Evolutionary conservation across 2,329 filamentous ascomycete species (phyloP), one percentile per base, ranked within the genome.

Genomic region (Fusarium sp.): DNA sequence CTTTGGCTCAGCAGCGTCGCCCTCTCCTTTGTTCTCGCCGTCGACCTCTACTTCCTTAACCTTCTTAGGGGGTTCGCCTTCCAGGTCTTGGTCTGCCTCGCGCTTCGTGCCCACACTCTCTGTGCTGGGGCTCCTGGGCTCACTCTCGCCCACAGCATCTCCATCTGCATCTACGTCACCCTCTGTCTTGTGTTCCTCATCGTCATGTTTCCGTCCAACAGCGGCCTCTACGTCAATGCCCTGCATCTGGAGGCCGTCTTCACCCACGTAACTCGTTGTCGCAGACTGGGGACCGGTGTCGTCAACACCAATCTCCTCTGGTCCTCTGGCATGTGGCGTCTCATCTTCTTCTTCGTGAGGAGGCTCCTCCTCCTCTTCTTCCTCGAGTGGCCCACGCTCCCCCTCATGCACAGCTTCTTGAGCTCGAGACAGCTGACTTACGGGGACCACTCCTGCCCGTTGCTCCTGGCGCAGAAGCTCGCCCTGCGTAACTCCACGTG

Each of bases 401-500:
- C 67, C 77, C 71, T 70, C 78, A 72, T 62, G 73, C 67, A 43
- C 65, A 4, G 71, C 63, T 23, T 79, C 75, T 56, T 82, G 84
- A 43, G 76, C 80, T 54, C 86, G 82, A 43, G 83, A 80, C 27
- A 89, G 81, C 77, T 92, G 90, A 61, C 85, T 88, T 36, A 90
- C 87, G 27, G 93, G 92, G 7, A 95, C 91, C 15, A 95, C 89
- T 39, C 93, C 93, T 1, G 92, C 92, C 76, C 92, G 89, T 81
- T 97, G 94, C 79, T 97, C 94, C 80, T 96, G 92, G n/a, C 94
- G 86, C 27, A 97, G 84, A 23, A 97, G 85, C 79, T 97, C 94
- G 50, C 94, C 94, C 80, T 97, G 94, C 1, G 93, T 95, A 55
- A 95, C 88, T 31, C 88, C 92, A 44, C 87, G 77, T 69, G 81